Conservation (phyloP, 2,329 filamentous ascomycete genomes). For the Blastomyces emzantsi region DNA sequence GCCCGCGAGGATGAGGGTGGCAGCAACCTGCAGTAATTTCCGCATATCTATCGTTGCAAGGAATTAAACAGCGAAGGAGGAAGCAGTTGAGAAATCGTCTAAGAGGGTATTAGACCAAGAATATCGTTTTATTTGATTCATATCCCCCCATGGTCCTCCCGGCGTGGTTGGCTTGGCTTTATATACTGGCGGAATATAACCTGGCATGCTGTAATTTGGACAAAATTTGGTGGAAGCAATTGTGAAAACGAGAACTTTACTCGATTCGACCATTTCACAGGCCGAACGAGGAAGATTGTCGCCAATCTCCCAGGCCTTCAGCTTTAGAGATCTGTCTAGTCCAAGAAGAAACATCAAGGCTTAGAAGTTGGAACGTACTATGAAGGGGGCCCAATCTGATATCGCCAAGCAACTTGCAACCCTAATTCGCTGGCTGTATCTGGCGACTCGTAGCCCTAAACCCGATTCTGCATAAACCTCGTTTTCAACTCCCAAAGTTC, state of each 20-base stretch:
- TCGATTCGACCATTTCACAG: background rate
- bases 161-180: background rate
- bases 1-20: background rate
- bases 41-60: background rate
- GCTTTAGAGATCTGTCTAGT: background rate
- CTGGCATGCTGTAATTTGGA: background rate
- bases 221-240: background rate
- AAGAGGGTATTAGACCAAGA: background rate
- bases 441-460: background rate
- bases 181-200: background rate
- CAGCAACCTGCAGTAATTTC: background rate
- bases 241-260: background rate
- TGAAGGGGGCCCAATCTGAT: too few species aligned
- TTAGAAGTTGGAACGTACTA: too few species aligned
- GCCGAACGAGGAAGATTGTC: background rate
- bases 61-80: background rate
- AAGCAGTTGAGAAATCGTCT: background rate
- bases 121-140: background rate
- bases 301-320: background rate
- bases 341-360: background rate
- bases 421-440: background rate
- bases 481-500: background rate
- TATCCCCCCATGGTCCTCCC: background rate
- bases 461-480: background rate
- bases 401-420: too few species aligned